phyloP scores from a whole-genome alignment of 208 protist species.

The Novymonas esmeraldas region DNA sequence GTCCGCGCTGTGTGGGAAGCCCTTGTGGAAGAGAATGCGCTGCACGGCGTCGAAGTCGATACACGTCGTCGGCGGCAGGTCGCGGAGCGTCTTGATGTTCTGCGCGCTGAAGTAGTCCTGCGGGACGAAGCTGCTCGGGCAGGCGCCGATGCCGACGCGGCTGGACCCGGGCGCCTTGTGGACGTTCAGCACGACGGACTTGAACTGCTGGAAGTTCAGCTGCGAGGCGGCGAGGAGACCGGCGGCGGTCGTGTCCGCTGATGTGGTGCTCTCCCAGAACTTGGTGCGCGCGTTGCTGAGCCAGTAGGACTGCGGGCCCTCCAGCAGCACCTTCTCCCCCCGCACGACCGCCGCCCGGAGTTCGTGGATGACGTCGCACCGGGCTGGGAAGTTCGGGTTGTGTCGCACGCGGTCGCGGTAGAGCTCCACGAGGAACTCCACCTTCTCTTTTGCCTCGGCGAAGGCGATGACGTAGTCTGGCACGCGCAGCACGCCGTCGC shows the following conservation, averaged over 20 bases:
- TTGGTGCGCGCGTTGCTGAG: conserved; percentile 91
- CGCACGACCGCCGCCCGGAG: conserved; percentile 65
- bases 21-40: conserved; percentile 56
- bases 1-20: conserved; percentile 44
- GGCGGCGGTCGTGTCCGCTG: conserved; percentile 83
- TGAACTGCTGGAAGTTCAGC: conserved; percentile 87
- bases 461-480: conserved; percentile 87
- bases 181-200: conserved; percentile 86
- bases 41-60: conserved; percentile 90
- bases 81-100: conserved; percentile 79
- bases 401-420: conserved; percentile 75
- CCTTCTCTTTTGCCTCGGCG: conserved; percentile 79
- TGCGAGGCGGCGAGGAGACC: conserved; percentile 84
- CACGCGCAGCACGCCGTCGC: conserved; percentile 80
- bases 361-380: conserved; percentile 87
- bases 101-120: conserved; percentile 91
- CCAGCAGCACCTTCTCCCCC: conserved; percentile 88
- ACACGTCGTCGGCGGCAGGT: conserved; percentile 66
- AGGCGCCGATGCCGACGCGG: conserved; percentile 91
- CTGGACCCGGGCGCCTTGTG: conserved; percentile 92
- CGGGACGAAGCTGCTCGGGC: conserved; percentile 85
- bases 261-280: conserved; percentile 93
- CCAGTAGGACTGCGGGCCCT: conserved; percentile 94
- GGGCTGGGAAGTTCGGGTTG: conserved; percentile 76
- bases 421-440: conserved; percentile 78